Base-by-base conservation (phyloP, 2,329 filamentous ascomycete genomes). In the Beauveria pseudobassiana region DNA sequence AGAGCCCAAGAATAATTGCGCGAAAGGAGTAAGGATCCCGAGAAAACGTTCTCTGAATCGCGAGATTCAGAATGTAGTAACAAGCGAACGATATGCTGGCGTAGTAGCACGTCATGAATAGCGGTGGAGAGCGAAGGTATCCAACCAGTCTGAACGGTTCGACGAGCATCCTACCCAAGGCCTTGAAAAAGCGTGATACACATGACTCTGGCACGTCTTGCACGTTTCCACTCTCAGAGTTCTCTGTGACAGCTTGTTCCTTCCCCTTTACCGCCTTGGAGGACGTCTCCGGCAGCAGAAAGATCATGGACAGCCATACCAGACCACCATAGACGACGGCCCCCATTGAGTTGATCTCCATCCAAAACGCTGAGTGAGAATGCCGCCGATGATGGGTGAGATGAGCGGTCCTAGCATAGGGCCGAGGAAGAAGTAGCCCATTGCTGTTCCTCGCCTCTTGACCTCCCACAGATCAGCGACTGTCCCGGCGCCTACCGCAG, bases 351-450 rank as follows among this genome's bases (percentile, higher is more conserved):
- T 90, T 43, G 86, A 86, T 67, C 88, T 80, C 91, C 91, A 95
- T 1, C 87, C 85, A 69, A 88, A 86, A 5, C 73, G 78, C 66
- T 90, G 76, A 0, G 87, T 80, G n/a, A 96, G 74, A 0, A 81
- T 84, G 49, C 91, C 91, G 57, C 90, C 91, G 30, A 95, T 78
- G 57, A 95, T 89, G 1, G 91, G 91, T 0, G 88, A 85, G 6
- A 93, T 72, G 14, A 95, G 74, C 0, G 91, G 91, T 0, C 90
- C 90, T 55, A 86, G 82, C 9, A 95, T 74, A 0, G 91, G 90
- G 0, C 91, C 91, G 0, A 95, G 80, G 68, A 93, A 96, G 73
- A 93, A 95, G 46, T 90, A 76, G 42, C 88, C 85, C 90, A 95
- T 93, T 18, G 90, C 90, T 16, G 77, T 78, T 2, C 91, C 91